These are phyloP conservation scores for Rubia balearica DNA, from an alignment of 305 asterid species.

Conservation along the genomic window DNA sequence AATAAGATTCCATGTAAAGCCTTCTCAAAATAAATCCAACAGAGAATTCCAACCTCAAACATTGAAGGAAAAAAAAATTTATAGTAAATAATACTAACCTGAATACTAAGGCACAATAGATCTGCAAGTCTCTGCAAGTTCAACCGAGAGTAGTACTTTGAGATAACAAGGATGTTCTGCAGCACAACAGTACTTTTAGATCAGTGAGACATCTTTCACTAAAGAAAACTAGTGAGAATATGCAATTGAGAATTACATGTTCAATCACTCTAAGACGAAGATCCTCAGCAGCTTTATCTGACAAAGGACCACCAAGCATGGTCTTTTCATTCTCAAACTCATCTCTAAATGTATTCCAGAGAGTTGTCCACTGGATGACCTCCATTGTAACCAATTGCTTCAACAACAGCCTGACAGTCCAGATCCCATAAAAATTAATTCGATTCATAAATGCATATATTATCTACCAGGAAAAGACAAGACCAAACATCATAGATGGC, in stretches of 20 bases:
- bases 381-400: slow-evolving; percentile 91
- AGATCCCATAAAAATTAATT: slow-evolving; percentile 1
- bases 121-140: slow-evolving; percentile 86
- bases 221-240: background rate
- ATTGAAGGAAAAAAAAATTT: background rate
- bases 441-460: background rate
- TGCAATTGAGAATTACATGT: slow-evolving; percentile 50
- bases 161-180: slow-evolving; percentile 91
- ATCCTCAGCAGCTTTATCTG: slow-evolving; percentile 85
- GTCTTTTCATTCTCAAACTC: slow-evolving; percentile 83
- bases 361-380: slow-evolving; percentile 75
- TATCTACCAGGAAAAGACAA: background rate
- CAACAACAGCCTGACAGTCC: slow-evolving; percentile 47
- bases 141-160: slow-evolving; percentile 79
- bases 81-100: slow-evolving; percentile 39
- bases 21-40: background rate
- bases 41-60: background rate
- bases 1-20: background rate
- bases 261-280: slow-evolving; percentile 79
- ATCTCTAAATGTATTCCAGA: slow-evolving; percentile 76
- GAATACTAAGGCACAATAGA: slow-evolving; percentile 71
- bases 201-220: background rate
- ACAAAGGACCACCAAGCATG: slow-evolving; percentile 78
- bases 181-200: slow-evolving; percentile 17
- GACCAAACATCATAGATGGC: background rate